Percentiles rank a stretch among this genome's conserved stretches.
These are phyloP conservation scores for Alternaria alternata DNA, from an alignment of 2,329 filamentous ascomycete species.

Conservation along the genomic window DNA sequence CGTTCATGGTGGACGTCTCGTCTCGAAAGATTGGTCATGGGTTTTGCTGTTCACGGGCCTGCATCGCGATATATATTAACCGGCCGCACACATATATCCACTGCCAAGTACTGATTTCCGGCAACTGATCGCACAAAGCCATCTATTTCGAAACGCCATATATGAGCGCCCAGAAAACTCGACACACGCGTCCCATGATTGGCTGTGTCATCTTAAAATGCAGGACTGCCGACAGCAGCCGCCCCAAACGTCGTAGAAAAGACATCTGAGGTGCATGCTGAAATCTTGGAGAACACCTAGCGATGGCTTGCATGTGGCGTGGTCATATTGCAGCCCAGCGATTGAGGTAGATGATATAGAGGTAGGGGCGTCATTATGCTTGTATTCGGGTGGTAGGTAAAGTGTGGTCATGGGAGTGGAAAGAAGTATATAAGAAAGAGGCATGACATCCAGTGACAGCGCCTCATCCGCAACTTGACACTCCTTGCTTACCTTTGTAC, in stretches of 20 bases:
- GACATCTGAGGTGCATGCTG: slow-evolving; percentile 18
- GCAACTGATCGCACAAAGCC: slow-evolving; percentile 12
- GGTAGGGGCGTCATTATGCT: slow-evolving; percentile 5
- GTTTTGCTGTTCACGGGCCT: slow-evolving; percentile 20
- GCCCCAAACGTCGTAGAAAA: background rate
- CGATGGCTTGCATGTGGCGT: slow-evolving; percentile 17
- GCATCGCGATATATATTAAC: slow-evolving; percentile 25
- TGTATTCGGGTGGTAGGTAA: slow-evolving; percentile 2
- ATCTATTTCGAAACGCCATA: slow-evolving; percentile 23
- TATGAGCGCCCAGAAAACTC: slow-evolving; percentile 9
- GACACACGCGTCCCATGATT: background rate
- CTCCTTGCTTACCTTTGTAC: background rate
- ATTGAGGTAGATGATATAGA: slow-evolving; percentile 12
- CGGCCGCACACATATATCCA: slow-evolving; percentile 16
- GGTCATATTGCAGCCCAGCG: slow-evolving; percentile 17
- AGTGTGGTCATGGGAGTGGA: background rate
- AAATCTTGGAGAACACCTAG: slow-evolving; percentile 12
- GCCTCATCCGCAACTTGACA: slow-evolving; percentile 10
- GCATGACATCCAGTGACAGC: background rate
- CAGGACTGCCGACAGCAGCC: slow-evolving; percentile 3
- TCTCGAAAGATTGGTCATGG: slow-evolving; percentile 17
- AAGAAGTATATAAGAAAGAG: slow-evolving; percentile 21
- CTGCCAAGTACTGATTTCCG: slow-evolving; percentile 14
- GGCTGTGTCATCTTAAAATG: background rate
- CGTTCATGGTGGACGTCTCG: background rate